Evolutionary conservation across 345 rosid species (phyloP).

Genomic region (Durio zibethinus): DNA sequence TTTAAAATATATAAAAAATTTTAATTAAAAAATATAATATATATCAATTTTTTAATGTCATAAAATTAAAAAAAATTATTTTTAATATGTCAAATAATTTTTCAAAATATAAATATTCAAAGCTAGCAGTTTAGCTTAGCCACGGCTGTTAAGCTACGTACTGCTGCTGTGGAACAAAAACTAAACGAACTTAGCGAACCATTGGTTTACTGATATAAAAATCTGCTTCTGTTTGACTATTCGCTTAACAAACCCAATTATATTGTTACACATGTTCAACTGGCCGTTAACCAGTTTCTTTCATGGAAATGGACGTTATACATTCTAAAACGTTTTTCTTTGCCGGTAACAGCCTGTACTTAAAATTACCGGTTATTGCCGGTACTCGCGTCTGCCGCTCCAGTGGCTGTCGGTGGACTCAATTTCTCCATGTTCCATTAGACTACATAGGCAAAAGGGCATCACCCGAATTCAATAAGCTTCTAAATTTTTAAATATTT

Average conservation of each 20-base stretch:
- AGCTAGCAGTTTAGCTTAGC: not conserved
- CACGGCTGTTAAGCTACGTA: not conserved
- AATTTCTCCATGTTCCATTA: not conserved
- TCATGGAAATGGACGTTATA: not conserved
- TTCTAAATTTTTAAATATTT: too few species aligned
- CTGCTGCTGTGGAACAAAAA: not conserved
- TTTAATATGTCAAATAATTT: too few species aligned
- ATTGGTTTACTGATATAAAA: not conserved
- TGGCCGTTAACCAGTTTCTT: not conserved
- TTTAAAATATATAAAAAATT: too few species aligned
- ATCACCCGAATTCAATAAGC: too few species aligned
- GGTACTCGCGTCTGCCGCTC: slow-evolving; percentile 22
- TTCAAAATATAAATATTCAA: too few species aligned
- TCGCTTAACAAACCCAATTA: rapidly evolving
- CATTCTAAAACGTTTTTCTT: not conserved
- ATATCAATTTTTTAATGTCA: too few species aligned
- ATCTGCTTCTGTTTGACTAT: not conserved
- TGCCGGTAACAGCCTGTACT: slow-evolving; percentile 37
- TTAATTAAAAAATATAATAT: too few species aligned
- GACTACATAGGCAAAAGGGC: too few species aligned
- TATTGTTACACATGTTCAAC: not conserved
- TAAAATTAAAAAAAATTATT: too few species aligned
- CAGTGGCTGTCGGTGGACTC: slow-evolving; percentile 44
- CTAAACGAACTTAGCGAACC: not conserved
- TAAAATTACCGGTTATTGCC: slow-evolving; percentile 31